Base-by-base conservation (phyloP, 805 yeast species). In the Pichia californica region DNA sequence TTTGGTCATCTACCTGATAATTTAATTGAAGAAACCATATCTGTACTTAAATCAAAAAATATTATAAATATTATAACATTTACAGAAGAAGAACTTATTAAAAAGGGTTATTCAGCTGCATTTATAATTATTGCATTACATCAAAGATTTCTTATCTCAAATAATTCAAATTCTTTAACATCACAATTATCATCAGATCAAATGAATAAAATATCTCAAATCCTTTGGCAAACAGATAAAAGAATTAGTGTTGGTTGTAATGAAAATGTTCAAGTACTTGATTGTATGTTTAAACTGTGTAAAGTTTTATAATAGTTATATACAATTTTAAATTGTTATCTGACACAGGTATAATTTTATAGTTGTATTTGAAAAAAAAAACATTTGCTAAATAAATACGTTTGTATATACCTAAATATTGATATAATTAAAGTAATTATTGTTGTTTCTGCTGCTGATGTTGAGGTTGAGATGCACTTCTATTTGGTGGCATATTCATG, bases 161-260 rank as follows among this genome's bases (percentile, higher is more conserved):
- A 64, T 45, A 69, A 86, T 47, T 69, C 85, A 45, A 69, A 86
- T 47, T 69, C 85, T 31, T 61, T 77, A 42, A 77, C 76, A 52
- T 84, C 81, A 1, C 21, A 19, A 28, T 26, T 37, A 6, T 37
- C 40, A 5, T 28, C 40, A 10, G 51, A 55, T 1, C 77, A 78
- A 47, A 93, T 91, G 58, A 84, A 79, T 56, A 55, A 63, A 36
- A 74, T 88, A 10, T 74, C 96, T 0, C 63, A 70, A 56, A 63
- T 78, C 6, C 62, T 93, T 21, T 87, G 88, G 53, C 83, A 79
- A 34, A 73, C 87, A 0, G 98, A 91, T 60, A 74, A 77, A 39
- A 74, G 80, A 41, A 68, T 91, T 43, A 74, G 80, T 42, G 87
- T 80, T 56, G 99, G 99, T 14, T 77, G 95, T 4, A 94, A 88